phyloP scores from a whole-genome alignment of 1,284 basidiomycete genomes.

The Cutaneotrichosporon cutaneum region DNA sequence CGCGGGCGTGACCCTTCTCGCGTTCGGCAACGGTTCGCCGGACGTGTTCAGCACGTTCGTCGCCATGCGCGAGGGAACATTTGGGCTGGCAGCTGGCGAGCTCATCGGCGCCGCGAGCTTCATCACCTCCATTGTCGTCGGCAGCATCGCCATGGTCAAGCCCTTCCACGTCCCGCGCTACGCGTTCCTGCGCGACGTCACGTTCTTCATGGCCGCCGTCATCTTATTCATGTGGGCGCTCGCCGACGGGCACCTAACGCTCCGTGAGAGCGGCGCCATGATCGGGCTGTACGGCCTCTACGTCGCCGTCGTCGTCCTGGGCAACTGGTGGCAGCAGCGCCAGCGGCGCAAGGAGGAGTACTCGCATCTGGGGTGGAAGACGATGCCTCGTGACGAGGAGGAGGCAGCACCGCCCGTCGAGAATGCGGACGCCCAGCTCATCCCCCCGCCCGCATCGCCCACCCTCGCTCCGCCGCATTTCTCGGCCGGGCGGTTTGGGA shows the following conservation, averaged over 20 bases:
- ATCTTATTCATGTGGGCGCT: constrained; percentile 70
- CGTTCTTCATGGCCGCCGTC: constrained; percentile 86
- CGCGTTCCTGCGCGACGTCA: constrained; percentile 87
- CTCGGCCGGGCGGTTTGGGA: neutral
- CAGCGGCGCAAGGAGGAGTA: constrained; percentile 49
- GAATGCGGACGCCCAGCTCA: constrained; percentile 14
- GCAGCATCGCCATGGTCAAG: constrained; percentile 91
- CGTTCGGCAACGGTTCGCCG: constrained; percentile 89
- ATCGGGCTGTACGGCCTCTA: constrained; percentile 76
- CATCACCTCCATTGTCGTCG: constrained; percentile 92
- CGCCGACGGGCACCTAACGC: constrained; percentile 70
- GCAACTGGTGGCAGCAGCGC: constrained; percentile 68
- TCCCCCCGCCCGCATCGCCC: neutral
- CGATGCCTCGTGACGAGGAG: constrained; percentile 11
- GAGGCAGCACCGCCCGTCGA: neutral
- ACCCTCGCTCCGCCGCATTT: neutral
- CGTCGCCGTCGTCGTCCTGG: constrained; percentile 71
- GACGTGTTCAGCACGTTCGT: constrained; percentile 94
- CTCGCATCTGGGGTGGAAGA: constrained; percentile 22
- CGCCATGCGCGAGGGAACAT: constrained; percentile 81
- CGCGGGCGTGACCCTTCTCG: constrained; percentile 88
- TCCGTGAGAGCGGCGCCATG: constrained; percentile 72
- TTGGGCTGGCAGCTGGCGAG: constrained; percentile 89
- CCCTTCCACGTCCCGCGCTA: constrained; percentile 79
- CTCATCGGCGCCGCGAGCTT: constrained; percentile 92